These are phyloP conservation scores for Epithemia pelagica DNA, from an alignment of 108 stramenopile species.

Conservation along the genomic window DNA sequence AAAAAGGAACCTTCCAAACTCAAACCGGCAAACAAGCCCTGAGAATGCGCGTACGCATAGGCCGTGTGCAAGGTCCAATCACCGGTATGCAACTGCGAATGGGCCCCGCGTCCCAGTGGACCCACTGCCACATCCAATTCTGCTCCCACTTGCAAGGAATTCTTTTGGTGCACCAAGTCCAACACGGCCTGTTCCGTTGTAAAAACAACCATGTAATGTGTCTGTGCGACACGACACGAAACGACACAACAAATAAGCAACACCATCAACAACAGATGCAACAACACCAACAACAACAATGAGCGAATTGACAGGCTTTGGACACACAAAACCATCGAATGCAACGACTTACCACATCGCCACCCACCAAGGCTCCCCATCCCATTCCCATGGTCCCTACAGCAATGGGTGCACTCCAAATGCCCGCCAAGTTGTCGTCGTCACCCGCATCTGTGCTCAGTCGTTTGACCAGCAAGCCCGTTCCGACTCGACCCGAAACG, in stretches of 20 bases:
- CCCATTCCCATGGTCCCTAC: conserved; percentile 66
- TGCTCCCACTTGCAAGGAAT: conserved; percentile 68
- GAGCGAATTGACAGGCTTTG: no score
- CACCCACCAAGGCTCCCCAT: conserved; percentile 72
- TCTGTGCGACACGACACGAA: no score
- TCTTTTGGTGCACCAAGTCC: conserved; percentile 37
- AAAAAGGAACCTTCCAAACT: conserved; percentile 72
- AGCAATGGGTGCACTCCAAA: conserved; percentile 64
- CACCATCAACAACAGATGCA: no score
- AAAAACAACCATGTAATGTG: conserved; percentile 76
- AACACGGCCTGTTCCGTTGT: conserved; percentile 69
- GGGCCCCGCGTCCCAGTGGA: conserved; percentile 61
- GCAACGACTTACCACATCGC: conserved; percentile 21
- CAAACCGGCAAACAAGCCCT: conserved; percentile 81
- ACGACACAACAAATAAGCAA: no score
- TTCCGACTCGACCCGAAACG: conserved; percentile 64
- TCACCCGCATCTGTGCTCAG: background rate
- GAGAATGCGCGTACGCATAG: conserved; percentile 77
- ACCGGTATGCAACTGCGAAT: conserved; percentile 27
- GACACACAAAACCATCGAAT: no score
- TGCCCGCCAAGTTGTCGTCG: conserved; percentile 4
- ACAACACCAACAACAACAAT: no score
- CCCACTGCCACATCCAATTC: conserved; percentile 81
- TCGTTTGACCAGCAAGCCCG: conserved; percentile 61
- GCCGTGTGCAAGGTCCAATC: conserved; percentile 63